A percentile compares a stretch with the other conserved stretches of the same genome.
These are phyloP conservation scores for Corymbia maculata DNA, from an alignment of 345 rosid genomes.

Conservation along the genomic window DNA sequence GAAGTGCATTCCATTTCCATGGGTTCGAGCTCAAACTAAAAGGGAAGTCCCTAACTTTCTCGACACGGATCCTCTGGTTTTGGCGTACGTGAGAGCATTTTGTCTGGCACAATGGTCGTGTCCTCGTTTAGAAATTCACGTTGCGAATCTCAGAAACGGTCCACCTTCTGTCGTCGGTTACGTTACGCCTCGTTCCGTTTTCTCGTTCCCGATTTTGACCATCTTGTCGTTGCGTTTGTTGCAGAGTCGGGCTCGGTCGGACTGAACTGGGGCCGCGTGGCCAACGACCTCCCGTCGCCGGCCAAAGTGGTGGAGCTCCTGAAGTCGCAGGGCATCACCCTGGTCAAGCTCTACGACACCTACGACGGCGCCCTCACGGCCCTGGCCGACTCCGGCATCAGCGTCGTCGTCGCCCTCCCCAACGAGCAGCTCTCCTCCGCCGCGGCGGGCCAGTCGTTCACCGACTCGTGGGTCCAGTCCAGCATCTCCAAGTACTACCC, in stretches of 20 bases:
- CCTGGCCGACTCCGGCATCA: conserved; percentile 50
- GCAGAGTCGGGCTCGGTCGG: conserved; percentile 53
- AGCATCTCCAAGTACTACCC: conserved; percentile 53
- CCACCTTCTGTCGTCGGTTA: background rate
- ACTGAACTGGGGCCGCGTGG: conserved; percentile 82
- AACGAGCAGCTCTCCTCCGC: conserved; percentile 68
- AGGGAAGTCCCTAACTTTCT: background rate
- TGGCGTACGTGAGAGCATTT: background rate
- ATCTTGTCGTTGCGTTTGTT: background rate
- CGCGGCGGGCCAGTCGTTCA: conserved; percentile 55
- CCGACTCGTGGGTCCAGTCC: conserved; percentile 75
- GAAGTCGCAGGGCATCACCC: conserved; percentile 41
- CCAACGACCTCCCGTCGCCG: conserved; percentile 64
- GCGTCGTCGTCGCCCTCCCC: conserved; percentile 65
- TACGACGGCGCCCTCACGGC: conserved; percentile 59
- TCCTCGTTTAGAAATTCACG: background rate
- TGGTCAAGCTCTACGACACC: conserved; percentile 73
- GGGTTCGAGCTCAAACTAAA: background rate
- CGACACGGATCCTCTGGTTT: background rate
- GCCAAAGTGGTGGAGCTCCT: conserved; percentile 60
- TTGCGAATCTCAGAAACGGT: background rate
- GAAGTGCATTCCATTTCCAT: too few species aligned
- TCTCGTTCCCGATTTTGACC: background rate
- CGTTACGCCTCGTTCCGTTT: background rate
- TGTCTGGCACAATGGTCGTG: background rate